Evolutionary conservation across 169 alveolate genomes (phyloP), one percentile per base, ranked within the genome.

Genomic region (Neospora caninum): DNA sequence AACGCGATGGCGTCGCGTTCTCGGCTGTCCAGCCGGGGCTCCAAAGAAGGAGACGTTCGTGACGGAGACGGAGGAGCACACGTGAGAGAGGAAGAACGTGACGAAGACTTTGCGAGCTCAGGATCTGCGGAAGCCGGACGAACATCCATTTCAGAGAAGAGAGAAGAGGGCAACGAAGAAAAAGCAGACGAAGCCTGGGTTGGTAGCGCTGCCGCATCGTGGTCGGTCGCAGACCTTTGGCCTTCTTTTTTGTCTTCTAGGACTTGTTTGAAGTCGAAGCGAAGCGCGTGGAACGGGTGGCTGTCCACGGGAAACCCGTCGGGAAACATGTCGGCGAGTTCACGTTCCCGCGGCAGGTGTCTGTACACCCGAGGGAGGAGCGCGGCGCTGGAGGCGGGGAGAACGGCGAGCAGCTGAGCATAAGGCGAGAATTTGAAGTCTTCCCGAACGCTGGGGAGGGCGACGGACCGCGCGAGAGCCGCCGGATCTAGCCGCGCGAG

Each of bases 341-440:
- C 22, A 42, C 91, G 87, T 45, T 73, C 80, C 25, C 64, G 78
- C 49, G 88, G 94, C 88, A 92, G 78, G 53, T 88, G 92, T 58
- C 94, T 80, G 78, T 92, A 83, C 54, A 88, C 73, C 86, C 43
- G 73, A 7, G 94, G 94, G n/a, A 92, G 88, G 18, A 92, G 92
- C 36, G 53, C 45, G 69, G 67, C 53, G 88, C 94, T 92, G 70
- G 91, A 80, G 49, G 87, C 70, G 39, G 94, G 94, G 34, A 92
- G 92, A 36, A 92, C 94, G 25, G 94, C 91, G 41, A 92, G 86
- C n/a, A 92, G 94, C 88, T 92, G 94, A 58, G 42, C 70, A 41
- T 92, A 92, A 6, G 94, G 94, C 0, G 94, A 92, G 49, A 82
- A 36, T 67, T 18, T 82, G 54, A 42, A 41, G 41, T 38, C 89